Evolutionary conservation across 1,139 yeast species (phyloP).

Genomic region (Protomyces inundatus): DNA sequence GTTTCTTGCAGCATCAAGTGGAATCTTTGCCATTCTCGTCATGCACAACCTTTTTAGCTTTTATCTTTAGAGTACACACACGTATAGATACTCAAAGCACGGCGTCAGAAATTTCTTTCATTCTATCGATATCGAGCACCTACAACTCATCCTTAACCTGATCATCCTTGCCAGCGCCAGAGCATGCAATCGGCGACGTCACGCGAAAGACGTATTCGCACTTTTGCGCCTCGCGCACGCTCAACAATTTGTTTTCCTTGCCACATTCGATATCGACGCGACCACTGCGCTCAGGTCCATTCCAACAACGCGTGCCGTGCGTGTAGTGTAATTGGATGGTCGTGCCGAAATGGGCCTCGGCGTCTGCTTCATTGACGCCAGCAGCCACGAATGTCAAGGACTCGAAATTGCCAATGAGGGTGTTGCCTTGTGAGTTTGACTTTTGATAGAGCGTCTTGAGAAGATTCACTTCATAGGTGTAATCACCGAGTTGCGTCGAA

Average conservation of each 20-base stretch:
- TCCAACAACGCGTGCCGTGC: slow-evolving; percentile 88
- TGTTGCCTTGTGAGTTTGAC: slow-evolving; percentile 35
- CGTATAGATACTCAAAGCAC: too few species aligned
- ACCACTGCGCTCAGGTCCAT: slow-evolving; percentile 81
- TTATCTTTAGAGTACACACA: too few species aligned
- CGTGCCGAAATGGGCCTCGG: slow-evolving; percentile 32
- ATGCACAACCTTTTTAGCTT: too few species aligned
- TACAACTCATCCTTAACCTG: slow-evolving; percentile 2
- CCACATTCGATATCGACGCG: slow-evolving; percentile 67
- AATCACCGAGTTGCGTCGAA: slow-evolving; percentile 55
- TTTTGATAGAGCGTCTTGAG: slow-evolving; percentile 55
- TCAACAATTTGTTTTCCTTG: slow-evolving; percentile 47
- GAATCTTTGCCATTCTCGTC: too few species aligned
- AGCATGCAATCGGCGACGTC: slow-evolving; percentile 67
- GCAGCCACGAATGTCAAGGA: slow-evolving; percentile 14
- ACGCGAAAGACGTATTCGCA: slow-evolving; percentile 69
- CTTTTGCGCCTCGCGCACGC: slow-evolving; percentile 82
- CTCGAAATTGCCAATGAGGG: slow-evolving; percentile 32
- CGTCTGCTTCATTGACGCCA: not conserved
- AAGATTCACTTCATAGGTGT: slow-evolving; percentile 61
- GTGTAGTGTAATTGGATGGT: slow-evolving; percentile 45
- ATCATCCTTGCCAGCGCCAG: slow-evolving; percentile 27
- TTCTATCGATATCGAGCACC: not conserved
- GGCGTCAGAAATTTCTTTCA: too few species aligned
- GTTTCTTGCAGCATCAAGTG: too few species aligned